Percentiles rank a stretch among this genome's conserved stretches.
Evolutionary conservation across 805 yeast species (phyloP).

Genomic region (Nadsonia fulvescens): DNA sequence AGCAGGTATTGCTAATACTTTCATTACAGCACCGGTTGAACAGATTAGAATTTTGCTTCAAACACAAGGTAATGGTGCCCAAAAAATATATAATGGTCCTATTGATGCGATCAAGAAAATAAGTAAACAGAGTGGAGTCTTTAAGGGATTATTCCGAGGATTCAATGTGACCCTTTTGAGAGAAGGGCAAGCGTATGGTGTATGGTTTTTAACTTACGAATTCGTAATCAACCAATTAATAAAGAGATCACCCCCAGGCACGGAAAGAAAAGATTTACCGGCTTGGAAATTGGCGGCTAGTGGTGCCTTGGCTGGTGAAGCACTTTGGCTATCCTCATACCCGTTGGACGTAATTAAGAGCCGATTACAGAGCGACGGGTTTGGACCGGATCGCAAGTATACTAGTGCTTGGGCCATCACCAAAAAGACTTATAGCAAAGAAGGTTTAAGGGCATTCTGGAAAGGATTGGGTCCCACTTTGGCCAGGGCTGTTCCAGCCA

Average conservation of each 20-base stretch:
- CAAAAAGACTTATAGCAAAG: conserved; percentile 22
- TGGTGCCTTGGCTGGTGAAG: conserved; percentile 55
- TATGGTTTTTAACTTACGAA: conserved; percentile 56
- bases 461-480: conserved; percentile 40
- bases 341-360: conserved; percentile 53
- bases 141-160: conserved; percentile 37
- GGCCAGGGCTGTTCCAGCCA: conserved; percentile 45
- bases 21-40: conserved; percentile 47
- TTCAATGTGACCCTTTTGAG: conserved; percentile 33
- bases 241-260: too few relatives aligned
- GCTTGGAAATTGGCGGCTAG: conserved; percentile 36
- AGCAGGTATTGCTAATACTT: conserved; percentile 50
- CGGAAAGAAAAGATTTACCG: conserved; percentile 27
- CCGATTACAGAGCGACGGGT: conserved; percentile 35
- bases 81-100: conserved; percentile 29
- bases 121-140: conserved; percentile 23
- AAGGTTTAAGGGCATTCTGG: conserved; percentile 34
- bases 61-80: conserved; percentile 22
- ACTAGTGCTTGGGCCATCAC: conserved; percentile 26
- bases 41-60: conserved; percentile 47
- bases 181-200: conserved; percentile 58
- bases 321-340: conserved; percentile 50
- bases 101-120: conserved; percentile 28
- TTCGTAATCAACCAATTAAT: conserved; percentile 26
- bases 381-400: conserved; percentile 19